phyloP scores from a whole-genome alignment of 2,329 filamentous ascomycete genomes.

The Fusarium palustre region DNA sequence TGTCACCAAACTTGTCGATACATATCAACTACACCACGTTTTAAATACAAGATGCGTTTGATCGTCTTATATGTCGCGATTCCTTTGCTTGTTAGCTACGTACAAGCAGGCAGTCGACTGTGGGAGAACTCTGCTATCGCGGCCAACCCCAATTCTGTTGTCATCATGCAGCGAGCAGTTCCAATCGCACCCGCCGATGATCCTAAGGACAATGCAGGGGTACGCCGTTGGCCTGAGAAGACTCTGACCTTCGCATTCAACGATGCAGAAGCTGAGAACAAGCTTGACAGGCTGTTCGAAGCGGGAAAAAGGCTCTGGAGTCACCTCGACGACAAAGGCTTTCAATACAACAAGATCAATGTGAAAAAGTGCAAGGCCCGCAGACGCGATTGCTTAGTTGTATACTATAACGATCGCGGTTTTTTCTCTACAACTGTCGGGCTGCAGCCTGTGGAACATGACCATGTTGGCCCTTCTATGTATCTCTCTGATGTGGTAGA shows the following conservation, averaged over 20 bases:
- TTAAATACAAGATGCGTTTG: background rate
- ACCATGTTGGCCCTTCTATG: background rate
- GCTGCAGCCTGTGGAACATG: background rate
- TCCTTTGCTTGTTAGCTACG: background rate
- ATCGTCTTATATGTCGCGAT: background rate
- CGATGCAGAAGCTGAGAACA: background rate
- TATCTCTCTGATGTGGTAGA: background rate
- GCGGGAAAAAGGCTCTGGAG: background rate
- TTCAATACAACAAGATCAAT: background rate
- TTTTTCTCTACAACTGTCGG: background rate
- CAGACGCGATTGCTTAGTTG: background rate
- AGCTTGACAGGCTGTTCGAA: background rate
- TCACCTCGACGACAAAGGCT: background rate
- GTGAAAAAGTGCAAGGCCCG: background rate
- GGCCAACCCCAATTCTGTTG: rapidly evolving
- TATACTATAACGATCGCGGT: background rate
- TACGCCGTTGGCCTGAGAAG: background rate
- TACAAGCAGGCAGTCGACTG: background rate
- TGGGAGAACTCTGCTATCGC: background rate
- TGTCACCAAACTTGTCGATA: too few relatives aligned
- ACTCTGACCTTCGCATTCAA: background rate
- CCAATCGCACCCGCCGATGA: background rate
- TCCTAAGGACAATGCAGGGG: background rate
- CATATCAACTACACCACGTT: background rate
- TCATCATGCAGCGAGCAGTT: background rate